Evolutionary conservation across 2,329 filamentous ascomycete genomes (phyloP).

Genomic region (Escovopsis sp.): DNA sequence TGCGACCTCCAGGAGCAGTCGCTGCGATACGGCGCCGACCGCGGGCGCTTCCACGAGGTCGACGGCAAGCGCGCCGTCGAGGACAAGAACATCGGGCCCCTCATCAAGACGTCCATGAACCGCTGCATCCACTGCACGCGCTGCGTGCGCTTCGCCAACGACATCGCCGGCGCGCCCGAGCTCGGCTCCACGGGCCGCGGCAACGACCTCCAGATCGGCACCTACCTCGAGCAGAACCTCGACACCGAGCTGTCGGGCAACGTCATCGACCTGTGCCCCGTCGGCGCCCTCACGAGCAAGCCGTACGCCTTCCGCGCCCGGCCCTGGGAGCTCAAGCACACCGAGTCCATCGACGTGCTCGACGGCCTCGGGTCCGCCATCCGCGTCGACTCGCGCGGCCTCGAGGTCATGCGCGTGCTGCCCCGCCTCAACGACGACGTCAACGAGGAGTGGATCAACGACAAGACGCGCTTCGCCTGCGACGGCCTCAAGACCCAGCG

Average conservation of each 20-base stretch:
- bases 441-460: constrained; percentile 99
- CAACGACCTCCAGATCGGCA: constrained; percentile 95
- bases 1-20: constrained; percentile 99
- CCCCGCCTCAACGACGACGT: constrained; percentile 93
- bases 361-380: constrained; percentile 91
- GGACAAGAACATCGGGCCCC: constrained; percentile 96
- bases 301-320: constrained; percentile 94
- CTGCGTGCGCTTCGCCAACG: constrained; percentile 95
- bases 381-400: constrained; percentile 77
- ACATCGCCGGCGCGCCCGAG: constrained; percentile 89
- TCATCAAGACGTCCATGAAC: constrained; percentile 99
- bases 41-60: constrained; percentile 92
- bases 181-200: constrained; percentile 88
- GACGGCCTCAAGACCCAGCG: constrained; percentile 94
- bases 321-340: constrained; percentile 94
- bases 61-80: constrained; percentile 94
- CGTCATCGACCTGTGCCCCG: constrained; percentile 94
- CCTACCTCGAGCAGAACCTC: constrained; percentile 87
- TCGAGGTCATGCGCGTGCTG: constrained; percentile 90
- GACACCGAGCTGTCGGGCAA: constrained; percentile 93
- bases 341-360: constrained; percentile 87
- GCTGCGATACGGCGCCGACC: constrained; percentile 93
- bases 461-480: constrained; percentile 92
- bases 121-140: constrained; percentile 98
- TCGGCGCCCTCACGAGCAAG: constrained; percentile 91